Conservation (phyloP, 2,329 filamentous ascomycete species). For the Ophiosphaerella korrae region DNA sequence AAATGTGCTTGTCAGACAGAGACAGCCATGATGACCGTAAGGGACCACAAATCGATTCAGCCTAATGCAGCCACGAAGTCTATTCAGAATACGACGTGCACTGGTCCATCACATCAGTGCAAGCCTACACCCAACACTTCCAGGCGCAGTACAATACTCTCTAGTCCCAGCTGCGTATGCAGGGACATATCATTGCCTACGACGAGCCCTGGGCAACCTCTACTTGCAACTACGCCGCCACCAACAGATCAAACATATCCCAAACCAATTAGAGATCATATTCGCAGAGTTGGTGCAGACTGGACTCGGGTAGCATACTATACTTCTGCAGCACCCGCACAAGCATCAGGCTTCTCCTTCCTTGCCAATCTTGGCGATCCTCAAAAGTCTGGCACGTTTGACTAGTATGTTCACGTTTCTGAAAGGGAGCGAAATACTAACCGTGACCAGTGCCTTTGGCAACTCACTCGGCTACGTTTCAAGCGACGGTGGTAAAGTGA, state of each 20-base stretch:
- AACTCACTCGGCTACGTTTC: conserved; percentile 63
- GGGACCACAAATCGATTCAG: conserved; percentile 5
- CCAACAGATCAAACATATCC: neutral
- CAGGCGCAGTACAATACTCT: neutral
- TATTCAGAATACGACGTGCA: conserved; percentile 6
- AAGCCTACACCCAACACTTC: conserved; percentile 3
- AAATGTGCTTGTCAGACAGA: conserved; percentile 11
- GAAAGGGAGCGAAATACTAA: conserved; percentile 4
- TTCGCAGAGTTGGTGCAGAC: conserved; percentile 21
- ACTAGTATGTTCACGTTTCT: conserved; percentile 45
- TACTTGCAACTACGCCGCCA: neutral
- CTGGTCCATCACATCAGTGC: conserved; percentile 12
- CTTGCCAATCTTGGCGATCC: conserved; percentile 62
- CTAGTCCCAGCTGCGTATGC: conserved; percentile 1
- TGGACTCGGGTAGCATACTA: conserved; percentile 58
- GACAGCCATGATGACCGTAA: conserved; percentile 17
- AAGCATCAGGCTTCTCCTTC: conserved; percentile 61
- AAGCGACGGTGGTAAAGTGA: conserved; percentile 53
- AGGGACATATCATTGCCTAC: neutral
- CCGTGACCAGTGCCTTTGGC: conserved; percentile 53
- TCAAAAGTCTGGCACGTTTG: conserved; percentile 60
- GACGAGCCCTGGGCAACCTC: too few species aligned
- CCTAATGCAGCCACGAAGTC: neutral
- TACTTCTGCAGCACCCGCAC: conserved; percentile 45
- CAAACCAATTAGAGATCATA: neutral